Conservation (phyloP, 768 basidiomycete genomes). For the Termitomyces sp. region DNA sequence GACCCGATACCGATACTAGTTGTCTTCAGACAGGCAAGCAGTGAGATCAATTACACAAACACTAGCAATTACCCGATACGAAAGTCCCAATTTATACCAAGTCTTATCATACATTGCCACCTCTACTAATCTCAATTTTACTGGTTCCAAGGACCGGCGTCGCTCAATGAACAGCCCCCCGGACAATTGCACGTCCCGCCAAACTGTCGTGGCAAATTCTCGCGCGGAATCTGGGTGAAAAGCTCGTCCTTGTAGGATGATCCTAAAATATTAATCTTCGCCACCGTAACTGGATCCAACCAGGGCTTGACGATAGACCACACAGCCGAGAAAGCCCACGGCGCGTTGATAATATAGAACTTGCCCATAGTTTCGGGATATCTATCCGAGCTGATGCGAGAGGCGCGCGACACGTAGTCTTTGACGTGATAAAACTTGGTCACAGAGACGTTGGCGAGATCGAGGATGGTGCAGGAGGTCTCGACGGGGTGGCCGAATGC, state of each 20-base stretch:
- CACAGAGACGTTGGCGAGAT: slow-evolving; percentile 68
- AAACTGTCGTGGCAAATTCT: slow-evolving; percentile 81
- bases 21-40: background rate
- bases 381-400: slow-evolving; percentile 79
- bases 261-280: slow-evolving; percentile 91
- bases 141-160: slow-evolving; percentile 87
- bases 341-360: slow-evolving; percentile 98
- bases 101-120: background rate
- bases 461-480: slow-evolving; percentile 96
- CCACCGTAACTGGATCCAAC: slow-evolving; percentile 93
- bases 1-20: slow-evolving; percentile 2
- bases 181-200: slow-evolving; percentile 77
- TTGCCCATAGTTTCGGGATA: slow-evolving; percentile 97
- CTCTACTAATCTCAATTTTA: background rate
- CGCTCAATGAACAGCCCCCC: slow-evolving; percentile 81
- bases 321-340: slow-evolving; percentile 85
- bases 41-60: background rate
- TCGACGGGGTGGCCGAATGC: slow-evolving; percentile 84
- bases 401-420: slow-evolving; percentile 78
- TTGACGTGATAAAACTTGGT: slow-evolving; percentile 86
- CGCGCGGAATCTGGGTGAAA: slow-evolving; percentile 72
- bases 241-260: slow-evolving; percentile 68
- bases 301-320: slow-evolving; percentile 89
- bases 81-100: background rate
- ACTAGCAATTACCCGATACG: no score